Evolutionary conservation across 345 rosid species (phyloP).

Genomic region (Trapa bicornis): DNA sequence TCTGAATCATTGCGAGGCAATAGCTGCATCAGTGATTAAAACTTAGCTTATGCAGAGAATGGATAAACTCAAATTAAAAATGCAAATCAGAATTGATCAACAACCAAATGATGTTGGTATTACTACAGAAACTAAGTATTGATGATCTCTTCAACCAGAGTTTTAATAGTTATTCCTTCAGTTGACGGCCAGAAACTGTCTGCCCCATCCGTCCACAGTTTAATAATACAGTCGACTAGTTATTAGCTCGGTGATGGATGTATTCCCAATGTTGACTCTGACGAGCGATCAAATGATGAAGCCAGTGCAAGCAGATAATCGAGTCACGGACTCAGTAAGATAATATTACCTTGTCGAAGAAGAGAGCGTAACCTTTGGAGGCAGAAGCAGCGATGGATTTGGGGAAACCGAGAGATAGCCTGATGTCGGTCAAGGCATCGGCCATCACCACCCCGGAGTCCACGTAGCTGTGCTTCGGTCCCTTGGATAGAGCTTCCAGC

Average conservation of each 20-base stretch:
- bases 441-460: conserved; percentile 51
- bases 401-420: conserved; percentile 33
- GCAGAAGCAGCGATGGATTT: conserved; percentile 26
- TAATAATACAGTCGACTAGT: not conserved
- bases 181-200: not conserved
- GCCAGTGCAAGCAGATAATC: not conserved
- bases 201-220: not conserved
- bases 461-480: conserved; percentile 50
- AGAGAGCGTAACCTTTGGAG: conserved; percentile 42
- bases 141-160: not conserved
- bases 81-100: not conserved
- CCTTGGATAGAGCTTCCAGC: conserved; percentile 45
- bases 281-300: not conserved
- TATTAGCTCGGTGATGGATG: not conserved
- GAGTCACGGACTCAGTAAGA: not conserved
- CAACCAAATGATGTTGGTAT: not conserved
- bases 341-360: conserved; percentile 57
- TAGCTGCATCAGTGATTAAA: conserved; percentile 22
- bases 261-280: not conserved
- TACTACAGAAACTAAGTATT: not conserved
- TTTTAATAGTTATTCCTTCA: not conserved
- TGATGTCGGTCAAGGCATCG: conserved; percentile 40
- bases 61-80: not conserved
- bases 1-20: conserved; percentile 30
- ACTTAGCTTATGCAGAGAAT: not conserved